Evolutionary conservation across 805 yeast species (phyloP).

Genomic region (Cyberlindnera mississippiensis): DNA sequence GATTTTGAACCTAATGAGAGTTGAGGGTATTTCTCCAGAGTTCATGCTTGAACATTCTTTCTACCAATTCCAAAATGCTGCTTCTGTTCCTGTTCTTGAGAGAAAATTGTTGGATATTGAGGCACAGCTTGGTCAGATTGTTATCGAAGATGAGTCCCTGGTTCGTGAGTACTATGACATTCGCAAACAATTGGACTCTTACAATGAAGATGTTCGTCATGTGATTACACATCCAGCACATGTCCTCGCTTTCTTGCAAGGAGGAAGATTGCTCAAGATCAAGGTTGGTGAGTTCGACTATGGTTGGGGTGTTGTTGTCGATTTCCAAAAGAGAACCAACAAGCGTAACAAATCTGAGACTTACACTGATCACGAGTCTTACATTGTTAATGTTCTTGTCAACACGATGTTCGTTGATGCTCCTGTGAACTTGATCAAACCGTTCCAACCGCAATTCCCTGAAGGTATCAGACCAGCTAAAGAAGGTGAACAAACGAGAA

Average conservation of each 20-base stretch:
- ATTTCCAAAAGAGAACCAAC: conserved; percentile 64
- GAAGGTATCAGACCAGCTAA: conserved; percentile 85
- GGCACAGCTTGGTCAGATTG: conserved; percentile 42
- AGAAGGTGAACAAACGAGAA: conserved; percentile 64
- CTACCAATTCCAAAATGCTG: conserved; percentile 90
- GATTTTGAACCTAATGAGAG: conserved; percentile 94
- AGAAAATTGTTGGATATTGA: conserved; percentile 54
- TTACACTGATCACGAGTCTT: conserved; percentile 83
- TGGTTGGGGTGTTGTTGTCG: conserved; percentile 95
- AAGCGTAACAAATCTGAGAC: conserved; percentile 55
- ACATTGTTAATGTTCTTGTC: conserved; percentile 80
- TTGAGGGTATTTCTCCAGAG: conserved; percentile 97
- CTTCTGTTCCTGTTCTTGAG: conserved; percentile 85
- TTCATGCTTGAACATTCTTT: conserved; percentile 93
- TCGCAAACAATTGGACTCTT: conserved; percentile 63
- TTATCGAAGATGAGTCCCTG: conserved; percentile 68
- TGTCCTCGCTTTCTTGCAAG: conserved; percentile 75
- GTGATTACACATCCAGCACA: conserved; percentile 91
- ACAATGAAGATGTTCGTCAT: conserved; percentile 71
- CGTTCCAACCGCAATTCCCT: conserved; percentile 73
- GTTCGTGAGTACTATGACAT: conserved; percentile 83
- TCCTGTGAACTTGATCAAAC: conserved; percentile 77
- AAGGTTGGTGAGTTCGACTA: conserved; percentile 59
- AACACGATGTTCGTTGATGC: conserved; percentile 75
- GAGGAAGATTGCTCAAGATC: conserved; percentile 80